These are phyloP conservation scores for Rhizophagus prolifer DNA, from an alignment of 192 early-diverging fungal genomes.

Conservation along the genomic window DNA sequence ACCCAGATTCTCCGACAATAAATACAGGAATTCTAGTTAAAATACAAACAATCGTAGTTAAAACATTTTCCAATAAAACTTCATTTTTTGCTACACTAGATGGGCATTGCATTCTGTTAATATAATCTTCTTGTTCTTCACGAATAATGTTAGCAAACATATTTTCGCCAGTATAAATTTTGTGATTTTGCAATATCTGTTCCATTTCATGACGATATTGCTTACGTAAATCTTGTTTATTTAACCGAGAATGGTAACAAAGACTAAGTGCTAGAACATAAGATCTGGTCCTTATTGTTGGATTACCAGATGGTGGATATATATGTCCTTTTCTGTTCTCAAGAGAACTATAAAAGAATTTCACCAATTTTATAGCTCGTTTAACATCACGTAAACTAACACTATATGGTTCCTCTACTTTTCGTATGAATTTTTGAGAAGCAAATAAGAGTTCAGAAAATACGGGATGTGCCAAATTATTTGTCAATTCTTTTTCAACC, in stretches of 20 bases:
- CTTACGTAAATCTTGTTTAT: too few species aligned
- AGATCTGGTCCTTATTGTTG: background rate
- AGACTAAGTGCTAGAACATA: constrained; percentile 13
- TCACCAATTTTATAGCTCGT: background rate
- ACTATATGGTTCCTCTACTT: constrained; percentile 6
- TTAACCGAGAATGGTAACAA: too few species aligned
- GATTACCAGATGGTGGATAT: too few species aligned
- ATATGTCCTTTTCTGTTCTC: too few species aligned
- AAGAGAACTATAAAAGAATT: too few species aligned
- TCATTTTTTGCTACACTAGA: background rate
- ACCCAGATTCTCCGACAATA: constrained; percentile 26
- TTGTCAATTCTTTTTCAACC: too few species aligned
- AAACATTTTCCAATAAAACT: constrained; percentile 16
- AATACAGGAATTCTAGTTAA: constrained; percentile 26
- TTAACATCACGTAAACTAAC: constrained; percentile 26
- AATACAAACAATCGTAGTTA: constrained; percentile 24
- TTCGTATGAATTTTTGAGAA: constrained; percentile 25
- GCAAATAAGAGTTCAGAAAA: constrained; percentile 4
- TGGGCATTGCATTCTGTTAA: background rate
- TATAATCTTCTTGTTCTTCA: constrained; percentile 22
- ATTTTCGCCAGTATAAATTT: background rate
- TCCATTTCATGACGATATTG: background rate
- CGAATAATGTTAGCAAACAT: background rate
- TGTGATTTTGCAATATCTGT: constrained; percentile 3
- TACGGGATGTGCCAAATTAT: background rate